Percentiles rank a stretch among this genome's conserved stretches.
Evolutionary conservation across 129 eudicot species (phyloP).

Genomic region (Arctium lappa): DNA sequence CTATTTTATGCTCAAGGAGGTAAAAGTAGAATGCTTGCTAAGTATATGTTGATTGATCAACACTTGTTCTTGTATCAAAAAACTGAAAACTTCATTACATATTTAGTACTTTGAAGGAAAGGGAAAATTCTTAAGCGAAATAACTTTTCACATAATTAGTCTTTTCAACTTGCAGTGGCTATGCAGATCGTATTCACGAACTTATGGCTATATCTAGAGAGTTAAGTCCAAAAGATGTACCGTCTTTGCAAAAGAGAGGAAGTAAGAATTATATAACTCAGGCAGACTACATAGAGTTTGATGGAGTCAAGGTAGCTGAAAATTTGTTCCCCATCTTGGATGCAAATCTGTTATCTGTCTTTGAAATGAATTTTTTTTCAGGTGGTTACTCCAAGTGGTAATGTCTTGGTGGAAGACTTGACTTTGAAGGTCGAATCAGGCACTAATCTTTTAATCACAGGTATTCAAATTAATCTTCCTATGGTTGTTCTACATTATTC

Average conservation of each 20-base stretch:
- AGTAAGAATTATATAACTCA: conserved; percentile 80
- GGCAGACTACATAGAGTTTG: conserved; percentile 90
- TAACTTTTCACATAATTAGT: conserved; percentile 4
- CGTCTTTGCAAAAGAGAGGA: conserved; percentile 64
- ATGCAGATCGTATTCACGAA: conserved; percentile 98
- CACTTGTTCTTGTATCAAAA: conserved; percentile 3
- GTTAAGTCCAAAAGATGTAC: conserved; percentile 60
- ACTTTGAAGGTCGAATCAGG: conserved; percentile 83
- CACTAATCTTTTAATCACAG: conserved; percentile 92
- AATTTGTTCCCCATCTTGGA: background rate
- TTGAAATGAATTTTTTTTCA: conserved; percentile 29
- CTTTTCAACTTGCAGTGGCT: conserved; percentile 68
- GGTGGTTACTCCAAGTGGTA: conserved; percentile 99
- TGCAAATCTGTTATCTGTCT: background rate
- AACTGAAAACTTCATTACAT: background rate
- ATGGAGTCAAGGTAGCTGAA: conserved; percentile 72
- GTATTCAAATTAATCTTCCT: conserved; percentile 24
- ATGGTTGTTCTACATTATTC: background rate
- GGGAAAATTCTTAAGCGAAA: background rate
- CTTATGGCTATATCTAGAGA: conserved; percentile 87
- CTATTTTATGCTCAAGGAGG: background rate
- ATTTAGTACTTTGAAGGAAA: conserved; percentile 3
- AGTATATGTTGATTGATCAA: background rate
- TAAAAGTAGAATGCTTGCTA: background rate
- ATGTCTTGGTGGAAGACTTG: conserved; percentile 94